Base-by-base conservation (phyloP, 2,329 filamentous ascomycete genomes). In the Diaporthe destruens region DNA sequence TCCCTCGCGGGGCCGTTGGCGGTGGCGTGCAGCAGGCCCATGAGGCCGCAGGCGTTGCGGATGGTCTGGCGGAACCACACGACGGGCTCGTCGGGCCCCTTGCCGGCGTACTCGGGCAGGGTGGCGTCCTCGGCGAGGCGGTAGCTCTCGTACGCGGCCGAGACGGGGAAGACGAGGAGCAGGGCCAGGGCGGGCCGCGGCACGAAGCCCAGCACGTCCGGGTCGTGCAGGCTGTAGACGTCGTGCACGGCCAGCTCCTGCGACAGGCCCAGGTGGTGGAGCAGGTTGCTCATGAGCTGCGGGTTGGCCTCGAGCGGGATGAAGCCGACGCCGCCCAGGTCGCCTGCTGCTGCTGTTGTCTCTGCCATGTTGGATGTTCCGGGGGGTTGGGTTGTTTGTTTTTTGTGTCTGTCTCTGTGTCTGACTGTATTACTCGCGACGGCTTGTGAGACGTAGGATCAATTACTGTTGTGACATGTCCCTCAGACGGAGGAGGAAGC, bases 41-140 rank as follows among this genome's bases (percentile, higher is more conserved):
- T 98, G 56, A 98, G 84, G 0, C 96, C 96, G 81, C 96, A 98
- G 0, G 96, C 94, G 80, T 98, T 97, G 74, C 93, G 89, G 78
- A 98, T 98, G 0, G 95, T 98, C 85, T 98, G 96, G 77, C 90
- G 93, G 87, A 95, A 98, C 96, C 96, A 99, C 9, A 97, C 79
- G 0, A 98, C 94, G 6, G 94, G 92, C 79, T 98, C 94, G 0
- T 78, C 79, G 0, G 87, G 83, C 1, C 95, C 95, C 23, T 85
- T 87, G 55, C 92, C 93, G 0, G 81, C 80, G 84, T 98, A 98
- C 51, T 91, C 89, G 2, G 84, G 76, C 54, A 85, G 84, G 29
- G 87, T 80, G 66, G 85, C 84, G 83, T 98, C 95, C 85, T 98
- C 95, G 55, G 89, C 86, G 72, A 88, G 81, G 42, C 95, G 92